Evolutionary conservation across 75 land plant species (phyloP).

Genomic region (Azolla pinnata): DNA sequence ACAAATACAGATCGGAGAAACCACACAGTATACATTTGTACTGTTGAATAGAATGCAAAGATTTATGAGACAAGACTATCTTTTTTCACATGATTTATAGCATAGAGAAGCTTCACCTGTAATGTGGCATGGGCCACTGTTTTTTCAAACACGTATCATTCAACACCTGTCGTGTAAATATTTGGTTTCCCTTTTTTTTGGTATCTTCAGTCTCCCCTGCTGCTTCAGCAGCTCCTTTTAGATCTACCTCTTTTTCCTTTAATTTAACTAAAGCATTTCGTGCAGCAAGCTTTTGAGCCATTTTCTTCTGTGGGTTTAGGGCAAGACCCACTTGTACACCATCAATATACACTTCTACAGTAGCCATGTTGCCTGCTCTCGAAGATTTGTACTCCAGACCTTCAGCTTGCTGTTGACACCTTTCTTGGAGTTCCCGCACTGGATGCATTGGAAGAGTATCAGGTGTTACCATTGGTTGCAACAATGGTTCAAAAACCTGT

Average conservation of each 20-base stretch:
- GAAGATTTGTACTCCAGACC: conserved; percentile 90
- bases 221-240: conserved; percentile 30
- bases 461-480: conserved; percentile 96
- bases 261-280: conserved; percentile 81
- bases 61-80: too few species aligned
- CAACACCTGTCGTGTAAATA: conserved; percentile 82
- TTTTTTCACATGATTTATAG: too few species aligned
- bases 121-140: conserved; percentile 98
- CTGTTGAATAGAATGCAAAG: too few species aligned
- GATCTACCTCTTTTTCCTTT: conserved; percentile 71
- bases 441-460: conserved; percentile 99
- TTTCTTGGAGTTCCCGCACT: conserved; percentile 93
- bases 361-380: conserved; percentile 75
- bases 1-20: too few species aligned
- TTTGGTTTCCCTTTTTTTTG: conserved; percentile 54
- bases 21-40: too few species aligned
- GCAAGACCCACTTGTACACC: conserved; percentile 90
- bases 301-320: conserved; percentile 95
- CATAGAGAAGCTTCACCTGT: too few species aligned
- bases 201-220: conserved; percentile 30
- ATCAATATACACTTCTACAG: conserved; percentile 89
- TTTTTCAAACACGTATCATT: conserved; percentile 86
- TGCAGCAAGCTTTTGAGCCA: conserved; percentile 99
- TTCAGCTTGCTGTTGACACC: conserved; percentile 99
- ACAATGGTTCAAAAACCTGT: conserved; percentile 83